Evolutionary conservation across 257 asterid species (phyloP), one percentile per base, ranked within the genome.

Genomic region (Jaltomata sinuosa): DNA sequence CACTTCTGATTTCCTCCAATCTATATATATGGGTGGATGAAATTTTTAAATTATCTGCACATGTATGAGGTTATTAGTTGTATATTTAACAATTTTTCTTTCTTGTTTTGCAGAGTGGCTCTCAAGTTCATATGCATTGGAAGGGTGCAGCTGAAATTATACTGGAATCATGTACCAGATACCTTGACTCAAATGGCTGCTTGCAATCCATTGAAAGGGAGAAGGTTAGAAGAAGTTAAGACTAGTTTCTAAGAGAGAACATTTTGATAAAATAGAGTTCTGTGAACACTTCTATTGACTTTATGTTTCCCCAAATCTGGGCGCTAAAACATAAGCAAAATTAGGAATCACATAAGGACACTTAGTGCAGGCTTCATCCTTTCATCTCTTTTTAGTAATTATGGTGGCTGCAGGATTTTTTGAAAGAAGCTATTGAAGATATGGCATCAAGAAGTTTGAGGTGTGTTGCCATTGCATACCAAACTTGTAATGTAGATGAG

Each of bases 61-160:
- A 64, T 19, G 80, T 72, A 50, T 57, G 49, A 55, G 8, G 50
- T 57, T 38, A 25, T 67, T 68, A 38, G 47, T 62, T 65, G 45
- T 31, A 29, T 22, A 62, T 68, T 81, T 45, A 45, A 21, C 12
- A 82, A 27, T 74, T 77, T 50, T 83, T 53, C 2, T 76, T 81
- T 10, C 88, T 84, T 84, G 59, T 61, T 81, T 89, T 82, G 54
- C 95, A 96, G 98, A 90, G 87, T 82, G 90, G 91, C 85, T 92
- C 98, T 49, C 84, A 90, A 85, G 95, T 96, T 84, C 98, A 92
- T 84, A 83, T 93, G 78, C 99, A 96, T 87, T 96, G 99, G 99
- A 96, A 96, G 89, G 99, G 99, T 89, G 99, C 99, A 84, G 99
- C 99, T 45, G 99, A 96, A 89, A 93, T 96, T 83, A 91, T 96